A percentile compares a stretch with the other conserved stretches of the same genome.
Conservation (phyloP, 2,329 filamentous ascomycete species). For the Neurospora crassa region DNA sequence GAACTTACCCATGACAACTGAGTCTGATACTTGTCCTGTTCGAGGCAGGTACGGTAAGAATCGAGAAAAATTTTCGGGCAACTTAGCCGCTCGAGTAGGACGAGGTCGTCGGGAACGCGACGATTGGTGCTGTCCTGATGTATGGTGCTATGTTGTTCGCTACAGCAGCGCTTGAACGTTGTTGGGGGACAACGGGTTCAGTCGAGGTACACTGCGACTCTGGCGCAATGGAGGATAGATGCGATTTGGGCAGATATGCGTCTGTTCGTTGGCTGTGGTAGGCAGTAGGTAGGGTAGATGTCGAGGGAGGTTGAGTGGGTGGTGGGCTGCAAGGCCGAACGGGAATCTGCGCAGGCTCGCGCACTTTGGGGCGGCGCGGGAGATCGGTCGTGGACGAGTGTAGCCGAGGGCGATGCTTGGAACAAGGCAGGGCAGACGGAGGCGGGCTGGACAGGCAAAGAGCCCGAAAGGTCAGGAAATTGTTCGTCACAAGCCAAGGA, state of each 20-base stretch:
- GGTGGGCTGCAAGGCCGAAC: constrained; percentile 16
- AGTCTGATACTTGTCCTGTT: constrained; percentile 1
- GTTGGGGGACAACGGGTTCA: constrained; percentile 17
- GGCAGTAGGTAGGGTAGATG: constrained; percentile 10
- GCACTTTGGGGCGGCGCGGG: neutral
- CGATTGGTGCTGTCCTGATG: constrained; percentile 15
- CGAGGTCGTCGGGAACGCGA: constrained; percentile 17
- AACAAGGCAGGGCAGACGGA: constrained; percentile 3
- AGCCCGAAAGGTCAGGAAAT: neutral
- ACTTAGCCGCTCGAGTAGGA: constrained; percentile 20
- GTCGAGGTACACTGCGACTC: constrained; percentile 13
- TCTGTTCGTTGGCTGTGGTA: neutral
- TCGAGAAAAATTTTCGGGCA: constrained; percentile 13
- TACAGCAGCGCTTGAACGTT: constrained; percentile 14
- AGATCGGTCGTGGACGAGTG: constrained; percentile 2
- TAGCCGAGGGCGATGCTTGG: constrained; percentile 6
- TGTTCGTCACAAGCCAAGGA: neutral
- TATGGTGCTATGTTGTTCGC: constrained; percentile 11
- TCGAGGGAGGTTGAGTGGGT: constrained; percentile 9
- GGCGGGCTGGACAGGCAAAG: neutral
- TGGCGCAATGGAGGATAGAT: constrained; percentile 9
- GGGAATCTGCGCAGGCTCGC: constrained; percentile 2
- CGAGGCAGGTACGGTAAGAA: constrained; percentile 8
- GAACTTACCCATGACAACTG: neutral
- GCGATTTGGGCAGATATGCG: neutral